phyloP scores from a whole-genome alignment of 2,329 filamentous ascomycete species.

The Fusarium multiceps region DNA sequence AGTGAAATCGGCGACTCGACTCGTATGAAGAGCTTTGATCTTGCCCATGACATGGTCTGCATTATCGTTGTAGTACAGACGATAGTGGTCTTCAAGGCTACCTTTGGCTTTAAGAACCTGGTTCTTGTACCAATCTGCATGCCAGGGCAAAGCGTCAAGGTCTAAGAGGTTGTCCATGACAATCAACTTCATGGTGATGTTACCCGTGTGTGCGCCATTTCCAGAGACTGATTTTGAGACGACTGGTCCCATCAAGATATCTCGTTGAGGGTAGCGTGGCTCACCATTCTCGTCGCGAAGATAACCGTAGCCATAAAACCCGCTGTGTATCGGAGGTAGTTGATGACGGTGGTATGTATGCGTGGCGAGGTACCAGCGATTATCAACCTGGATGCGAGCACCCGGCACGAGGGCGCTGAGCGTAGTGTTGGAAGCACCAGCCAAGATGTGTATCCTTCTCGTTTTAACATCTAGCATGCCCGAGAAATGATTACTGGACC shows the following conservation, averaged over 20 bases:
- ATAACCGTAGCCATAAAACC: slow-evolving; percentile 5
- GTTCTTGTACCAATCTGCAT: slow-evolving; percentile 41
- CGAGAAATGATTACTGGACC: not conserved
- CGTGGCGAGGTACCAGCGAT: slow-evolving; percentile 22
- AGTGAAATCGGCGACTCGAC: slow-evolving; percentile 21
- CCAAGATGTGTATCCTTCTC: not conserved
- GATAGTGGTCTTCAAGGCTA: slow-evolving; percentile 26
- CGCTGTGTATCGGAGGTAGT: slow-evolving; percentile 5
- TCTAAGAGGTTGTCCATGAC: slow-evolving; percentile 38
- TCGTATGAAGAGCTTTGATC: not conserved
- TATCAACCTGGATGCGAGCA: slow-evolving; percentile 5
- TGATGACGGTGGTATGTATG: slow-evolving; percentile 30
- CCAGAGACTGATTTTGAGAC: not conserved
- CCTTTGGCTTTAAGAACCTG: slow-evolving; percentile 23
- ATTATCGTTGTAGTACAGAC: slow-evolving; percentile 38
- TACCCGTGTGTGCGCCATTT: slow-evolving; percentile 7
- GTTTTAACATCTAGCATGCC: not conserved
- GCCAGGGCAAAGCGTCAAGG: slow-evolving; percentile 40
- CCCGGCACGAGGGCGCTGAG: not conserved
- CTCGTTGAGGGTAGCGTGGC: not conserved
- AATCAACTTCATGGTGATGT: slow-evolving; percentile 38
- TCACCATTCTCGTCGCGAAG: not conserved
- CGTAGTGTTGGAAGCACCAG: not conserved
- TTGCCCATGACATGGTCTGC: slow-evolving; percentile 30
- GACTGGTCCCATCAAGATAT: not conserved